A percentile compares a stretch with the other conserved stretches of the same genome.
phyloP scores from a whole-genome alignment of 768 basidiomycete genomes.

The Pleurotus tuber-regium region DNA sequence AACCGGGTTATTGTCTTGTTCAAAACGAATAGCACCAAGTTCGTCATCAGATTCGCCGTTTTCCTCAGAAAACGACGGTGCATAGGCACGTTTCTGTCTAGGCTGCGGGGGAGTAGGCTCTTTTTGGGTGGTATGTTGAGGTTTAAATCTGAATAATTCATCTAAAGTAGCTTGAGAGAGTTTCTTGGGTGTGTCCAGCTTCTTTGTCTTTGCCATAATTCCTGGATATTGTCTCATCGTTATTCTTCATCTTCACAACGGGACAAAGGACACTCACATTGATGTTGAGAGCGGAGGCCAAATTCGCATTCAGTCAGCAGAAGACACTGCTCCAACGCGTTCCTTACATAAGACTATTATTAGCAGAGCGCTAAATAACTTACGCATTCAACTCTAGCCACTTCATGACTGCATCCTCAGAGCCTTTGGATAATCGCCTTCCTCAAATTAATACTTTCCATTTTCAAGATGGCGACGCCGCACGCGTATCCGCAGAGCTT shows the following conservation, averaged over 20 bases:
- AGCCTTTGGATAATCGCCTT: no score
- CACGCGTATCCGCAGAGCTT: background rate
- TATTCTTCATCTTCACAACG: background rate
- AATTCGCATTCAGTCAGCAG: no score
- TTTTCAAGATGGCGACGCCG: background rate
- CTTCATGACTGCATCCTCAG: no score
- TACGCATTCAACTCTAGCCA: no score
- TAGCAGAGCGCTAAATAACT: no score
- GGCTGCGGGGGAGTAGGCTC: no score
- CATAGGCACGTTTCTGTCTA: background rate
- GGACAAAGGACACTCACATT: background rate
- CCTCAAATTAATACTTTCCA: no score
- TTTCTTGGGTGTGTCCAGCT: background rate
- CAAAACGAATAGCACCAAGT: slow-evolving; percentile 50
- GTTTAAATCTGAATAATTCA: slow-evolving; percentile 3
- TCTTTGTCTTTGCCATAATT: background rate
- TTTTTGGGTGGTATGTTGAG: background rate
- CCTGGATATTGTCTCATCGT: background rate
- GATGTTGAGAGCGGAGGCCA: no score
- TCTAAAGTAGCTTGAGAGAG: slow-evolving; percentile 3
- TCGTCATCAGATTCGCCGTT: slow-evolving; percentile 13
- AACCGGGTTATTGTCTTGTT: slow-evolving; percentile 24
- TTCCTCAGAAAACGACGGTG: background rate
- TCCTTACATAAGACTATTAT: background rate
- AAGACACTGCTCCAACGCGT: no score